Percentiles rank a stretch among this genome's conserved stretches.
phyloP scores from a whole-genome alignment of 2,329 filamentous ascomycete species.

The Talaromyces sp. region DNA sequence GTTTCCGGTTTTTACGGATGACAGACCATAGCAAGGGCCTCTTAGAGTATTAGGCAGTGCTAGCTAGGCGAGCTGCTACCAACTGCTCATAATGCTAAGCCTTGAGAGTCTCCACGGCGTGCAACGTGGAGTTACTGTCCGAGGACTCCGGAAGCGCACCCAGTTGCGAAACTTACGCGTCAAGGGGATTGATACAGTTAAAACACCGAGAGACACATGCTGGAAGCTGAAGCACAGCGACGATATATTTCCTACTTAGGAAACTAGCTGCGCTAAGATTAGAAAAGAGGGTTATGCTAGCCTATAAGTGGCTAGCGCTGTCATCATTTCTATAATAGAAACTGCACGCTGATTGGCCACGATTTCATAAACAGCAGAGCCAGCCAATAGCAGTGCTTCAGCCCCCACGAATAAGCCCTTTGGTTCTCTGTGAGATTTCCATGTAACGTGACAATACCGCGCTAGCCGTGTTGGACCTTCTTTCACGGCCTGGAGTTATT shows the following conservation, averaged over 20 bases:
- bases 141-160: background rate
- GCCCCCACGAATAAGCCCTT: background rate
- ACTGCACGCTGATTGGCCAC: background rate
- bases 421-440: background rate
- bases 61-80: background rate
- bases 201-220: background rate
- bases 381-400: background rate
- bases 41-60: too few species aligned
- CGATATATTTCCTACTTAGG: background rate
- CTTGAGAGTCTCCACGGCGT: background rate
- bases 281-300: background rate
- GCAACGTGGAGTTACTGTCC: background rate
- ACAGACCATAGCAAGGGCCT: too few species aligned
- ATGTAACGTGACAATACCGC: background rate
- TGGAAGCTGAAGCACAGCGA: background rate
- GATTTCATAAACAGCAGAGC: too few species aligned
- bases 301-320: background rate
- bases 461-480: background rate
- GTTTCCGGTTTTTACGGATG: background rate
- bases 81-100: background rate
- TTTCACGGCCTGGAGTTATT: background rate
- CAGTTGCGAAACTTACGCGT: background rate
- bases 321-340: background rate
- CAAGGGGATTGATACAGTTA: background rate
- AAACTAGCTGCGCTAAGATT: background rate